These are phyloP conservation scores for Dalechampia spathulata DNA, from an alignment of 441 rosid genomes.

Conservation along the genomic window DNA sequence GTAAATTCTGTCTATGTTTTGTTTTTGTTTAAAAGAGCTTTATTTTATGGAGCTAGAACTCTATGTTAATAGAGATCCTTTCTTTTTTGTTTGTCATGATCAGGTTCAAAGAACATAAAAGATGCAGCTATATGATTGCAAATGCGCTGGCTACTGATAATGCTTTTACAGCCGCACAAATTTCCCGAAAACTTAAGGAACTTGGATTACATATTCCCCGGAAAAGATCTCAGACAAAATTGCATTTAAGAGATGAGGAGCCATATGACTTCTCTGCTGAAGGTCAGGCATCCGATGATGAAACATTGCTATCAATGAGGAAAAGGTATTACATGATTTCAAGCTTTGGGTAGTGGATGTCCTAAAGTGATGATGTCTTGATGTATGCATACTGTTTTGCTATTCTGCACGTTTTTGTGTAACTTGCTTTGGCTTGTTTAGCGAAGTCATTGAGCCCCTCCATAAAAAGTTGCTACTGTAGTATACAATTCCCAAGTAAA, in stretches of 20 bases:
- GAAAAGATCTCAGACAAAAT: slow-evolving; percentile 29
- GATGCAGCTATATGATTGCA: slow-evolving; percentile 79
- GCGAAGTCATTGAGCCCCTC: no score
- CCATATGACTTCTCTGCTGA: slow-evolving; percentile 27
- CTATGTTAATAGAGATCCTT: not conserved
- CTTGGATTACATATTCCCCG: slow-evolving; percentile 56
- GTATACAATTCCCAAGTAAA: no score
- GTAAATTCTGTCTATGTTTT: no score
- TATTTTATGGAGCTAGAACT: not conserved
- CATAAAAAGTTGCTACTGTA: no score
- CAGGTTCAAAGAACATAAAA: slow-evolving; percentile 78
- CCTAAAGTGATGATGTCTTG: not conserved
- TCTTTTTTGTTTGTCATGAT: slow-evolving; percentile 6
- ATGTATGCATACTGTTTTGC: not conserved
- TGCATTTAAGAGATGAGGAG: slow-evolving; percentile 49
- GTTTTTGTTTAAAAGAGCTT: not conserved
- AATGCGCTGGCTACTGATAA: slow-evolving; percentile 60
- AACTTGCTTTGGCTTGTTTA: no score
- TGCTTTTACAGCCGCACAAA: slow-evolving; percentile 61
- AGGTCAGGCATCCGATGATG: slow-evolving; percentile 42
- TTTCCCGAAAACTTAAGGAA: slow-evolving; percentile 78
- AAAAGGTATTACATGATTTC: slow-evolving; percentile 37
- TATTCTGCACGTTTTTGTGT: no score
- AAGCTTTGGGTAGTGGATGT: not conserved
- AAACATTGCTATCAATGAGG: slow-evolving; percentile 62